Evolutionary conservation across 192 early-diverging fungal species (phyloP).

Genomic region (Endogone sp.): DNA sequence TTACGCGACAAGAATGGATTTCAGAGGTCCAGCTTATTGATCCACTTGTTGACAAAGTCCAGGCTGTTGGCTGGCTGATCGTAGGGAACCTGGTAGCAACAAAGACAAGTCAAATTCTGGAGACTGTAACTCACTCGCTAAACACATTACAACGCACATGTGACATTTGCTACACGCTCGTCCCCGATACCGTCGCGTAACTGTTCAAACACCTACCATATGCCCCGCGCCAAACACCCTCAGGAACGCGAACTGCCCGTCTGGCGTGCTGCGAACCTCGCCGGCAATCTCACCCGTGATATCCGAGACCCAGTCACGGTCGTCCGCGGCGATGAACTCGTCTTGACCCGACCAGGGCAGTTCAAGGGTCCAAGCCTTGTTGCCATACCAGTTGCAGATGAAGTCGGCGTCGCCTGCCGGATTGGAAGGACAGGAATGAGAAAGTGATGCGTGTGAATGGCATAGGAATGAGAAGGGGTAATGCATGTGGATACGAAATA

Average conservation of each 20-base stretch:
- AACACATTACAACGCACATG: neutral
- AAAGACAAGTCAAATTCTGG: neutral
- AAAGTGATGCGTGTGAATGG: neutral
- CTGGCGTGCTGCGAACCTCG: slow-evolving; percentile 58
- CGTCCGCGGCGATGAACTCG: slow-evolving; percentile 64
- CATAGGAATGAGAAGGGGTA: no score
- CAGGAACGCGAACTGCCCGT: slow-evolving; percentile 78
- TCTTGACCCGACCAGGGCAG: slow-evolving; percentile 80
- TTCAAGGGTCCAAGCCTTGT: slow-evolving; percentile 89
- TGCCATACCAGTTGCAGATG: slow-evolving; percentile 52
- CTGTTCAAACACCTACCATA: slow-evolving; percentile 46
- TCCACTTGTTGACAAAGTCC: slow-evolving; percentile 89
- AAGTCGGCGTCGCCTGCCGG: slow-evolving; percentile 26
- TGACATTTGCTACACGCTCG: no score
- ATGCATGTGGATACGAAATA: neutral
- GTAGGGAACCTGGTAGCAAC: slow-evolving; percentile 58
- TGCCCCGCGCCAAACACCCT: slow-evolving; percentile 85
- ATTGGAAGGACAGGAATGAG: neutral
- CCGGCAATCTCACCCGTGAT: slow-evolving; percentile 40
- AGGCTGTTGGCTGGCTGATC: slow-evolving; percentile 80
- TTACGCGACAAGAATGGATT: neutral
- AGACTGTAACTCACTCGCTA: neutral
- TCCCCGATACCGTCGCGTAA: neutral
- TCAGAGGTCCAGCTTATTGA: slow-evolving; percentile 25
- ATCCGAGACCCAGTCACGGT: slow-evolving; percentile 69